Evolutionary conservation across 768 basidiomycete species (phyloP), one percentile per base, ranked within the genome.

Genomic region (Pisolithus sp.): DNA sequence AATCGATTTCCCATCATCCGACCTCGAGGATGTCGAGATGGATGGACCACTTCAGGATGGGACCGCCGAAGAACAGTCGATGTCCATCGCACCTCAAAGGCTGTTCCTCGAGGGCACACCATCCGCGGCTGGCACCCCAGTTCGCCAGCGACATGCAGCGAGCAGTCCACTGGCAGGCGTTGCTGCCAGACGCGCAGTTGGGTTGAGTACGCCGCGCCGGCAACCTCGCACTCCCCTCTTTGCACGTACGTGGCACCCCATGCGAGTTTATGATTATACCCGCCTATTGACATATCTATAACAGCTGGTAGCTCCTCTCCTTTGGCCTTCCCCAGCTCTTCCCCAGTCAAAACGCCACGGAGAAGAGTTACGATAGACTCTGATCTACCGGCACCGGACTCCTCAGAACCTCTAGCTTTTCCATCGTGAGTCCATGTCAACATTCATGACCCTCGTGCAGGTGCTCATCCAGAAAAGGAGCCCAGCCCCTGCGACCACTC

Each of bases 1-100:
- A 31, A 65, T 84, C 37, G 81, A 85, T 57, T 84, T 84, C 60
- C 83, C 82, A 4, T 74, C 81, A 1, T 84, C 82, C 5, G 83
- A 72, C 44, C 58, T 69, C 55, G 69, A 84, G 48, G 78, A 81
- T 63, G 69, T 78, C 28, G 70, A 79, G n/a, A 81, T 82, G 80
- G 73, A 68, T 26, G 73, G 65, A 30, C 68, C 57, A 13, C 53
- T 56, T 5, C 40, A 56, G 41, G 48, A 53, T 30, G 66, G 58
- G 38, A 62, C 62, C 18, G 58, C 51, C 24, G 69, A 66, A 15
- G 38, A 53, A 28, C 72, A 76, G 52, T 70, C 72, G 4, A 69
- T 75, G 55, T 68, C 72, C 2, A 65, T 73, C 40, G 74, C 73
- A 2, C 76, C 72, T 10, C 65, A 73, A 26, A 78, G 77, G 37